phyloP scores from a whole-genome alignment of 2,329 filamentous ascomycete genomes.

The Talaromyces atroroseus region DNA sequence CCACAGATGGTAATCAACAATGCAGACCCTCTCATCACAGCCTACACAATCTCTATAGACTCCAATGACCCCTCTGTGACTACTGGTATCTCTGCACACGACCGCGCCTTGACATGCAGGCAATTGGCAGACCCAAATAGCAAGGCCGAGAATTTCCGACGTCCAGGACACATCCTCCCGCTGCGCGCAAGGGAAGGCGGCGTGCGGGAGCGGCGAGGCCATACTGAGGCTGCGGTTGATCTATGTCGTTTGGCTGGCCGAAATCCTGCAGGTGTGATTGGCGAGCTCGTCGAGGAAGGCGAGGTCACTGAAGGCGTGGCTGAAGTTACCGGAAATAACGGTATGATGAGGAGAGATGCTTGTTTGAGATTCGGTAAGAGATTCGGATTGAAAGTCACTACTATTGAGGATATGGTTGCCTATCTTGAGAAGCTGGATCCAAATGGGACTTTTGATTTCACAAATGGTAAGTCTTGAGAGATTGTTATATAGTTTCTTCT shows the following conservation, averaged over 20 bases:
- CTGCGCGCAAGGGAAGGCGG: constrained; percentile 73
- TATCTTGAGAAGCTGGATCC: constrained; percentile 69
- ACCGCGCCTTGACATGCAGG: constrained; percentile 76
- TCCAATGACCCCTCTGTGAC: constrained; percentile 65
- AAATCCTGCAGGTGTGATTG: constrained; percentile 70
- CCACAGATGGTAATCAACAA: constrained; percentile 86
- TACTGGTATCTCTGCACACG: constrained; percentile 85
- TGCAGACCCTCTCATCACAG: constrained; percentile 77
- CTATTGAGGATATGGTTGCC: constrained; percentile 81
- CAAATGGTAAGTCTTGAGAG: constrained; percentile 33
- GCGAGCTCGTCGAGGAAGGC: constrained; percentile 86
- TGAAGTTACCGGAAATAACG: constrained; percentile 57
- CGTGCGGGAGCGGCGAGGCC: constrained; percentile 71
- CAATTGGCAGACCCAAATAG: constrained; percentile 64
- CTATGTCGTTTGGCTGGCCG: constrained; percentile 82
- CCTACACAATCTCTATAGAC: constrained; percentile 89
- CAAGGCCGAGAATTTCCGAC: constrained; percentile 59
- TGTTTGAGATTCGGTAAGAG: constrained; percentile 81
- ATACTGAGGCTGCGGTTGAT: constrained; percentile 91
- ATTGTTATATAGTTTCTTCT: background rate
- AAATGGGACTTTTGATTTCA: constrained; percentile 11
- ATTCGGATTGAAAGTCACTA: constrained; percentile 90
- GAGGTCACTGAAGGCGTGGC: constrained; percentile 64
- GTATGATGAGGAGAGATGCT: constrained; percentile 86
- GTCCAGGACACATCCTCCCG: constrained; percentile 88